A percentile compares a stretch with the other conserved stretches of the same genome.
phyloP scores from a whole-genome alignment of 2,329 filamentous ascomycete genomes.

The Lachnellula hyalina region DNA sequence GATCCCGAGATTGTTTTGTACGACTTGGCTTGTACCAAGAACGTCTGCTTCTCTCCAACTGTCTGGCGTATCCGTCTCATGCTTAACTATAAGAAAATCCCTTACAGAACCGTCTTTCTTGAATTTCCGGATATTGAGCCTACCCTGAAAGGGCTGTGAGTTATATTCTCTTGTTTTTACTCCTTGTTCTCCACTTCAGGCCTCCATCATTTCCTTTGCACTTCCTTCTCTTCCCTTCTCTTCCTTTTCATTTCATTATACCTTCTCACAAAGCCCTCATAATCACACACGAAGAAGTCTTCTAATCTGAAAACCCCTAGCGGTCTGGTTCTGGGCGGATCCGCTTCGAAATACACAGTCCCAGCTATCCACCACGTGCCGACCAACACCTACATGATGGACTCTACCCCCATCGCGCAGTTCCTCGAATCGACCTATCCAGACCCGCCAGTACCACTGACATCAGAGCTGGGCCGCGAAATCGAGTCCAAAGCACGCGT shows the following conservation, averaged over 20 bases:
- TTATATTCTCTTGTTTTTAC: slow-evolving; percentile 6
- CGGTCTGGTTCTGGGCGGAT: slow-evolving; percentile 23
- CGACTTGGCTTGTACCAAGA: slow-evolving; percentile 37
- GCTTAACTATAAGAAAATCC: slow-evolving; percentile 39
- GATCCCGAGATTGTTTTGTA: slow-evolving; percentile 36
- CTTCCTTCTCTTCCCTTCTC: background rate
- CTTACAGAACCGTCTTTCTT: slow-evolving; percentile 38
- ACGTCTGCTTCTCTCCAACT: slow-evolving; percentile 37
- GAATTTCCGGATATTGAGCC: slow-evolving; percentile 40
- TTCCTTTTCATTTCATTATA: slow-evolving; percentile 1
- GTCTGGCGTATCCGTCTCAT: slow-evolving; percentile 40
- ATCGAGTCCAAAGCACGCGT: slow-evolving; percentile 32
- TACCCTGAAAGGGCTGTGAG: slow-evolving; percentile 37
- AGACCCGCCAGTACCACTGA: slow-evolving; percentile 31
- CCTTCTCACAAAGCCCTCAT: background rate
- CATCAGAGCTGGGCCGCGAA: slow-evolving; percentile 32
- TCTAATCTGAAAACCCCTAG: slow-evolving; percentile 15
- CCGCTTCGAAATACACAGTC: slow-evolving; percentile 35
- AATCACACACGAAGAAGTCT: background rate
- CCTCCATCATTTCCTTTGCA: background rate
- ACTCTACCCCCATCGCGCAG: slow-evolving; percentile 34
- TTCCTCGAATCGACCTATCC: slow-evolving; percentile 39
- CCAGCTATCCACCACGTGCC: slow-evolving; percentile 38
- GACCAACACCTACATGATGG: slow-evolving; percentile 37
- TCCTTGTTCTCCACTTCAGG: slow-evolving; percentile 9